Conservation (phyloP, 495 filamentous ascomycete genomes). For the Hypoxylon intermedium region DNA sequence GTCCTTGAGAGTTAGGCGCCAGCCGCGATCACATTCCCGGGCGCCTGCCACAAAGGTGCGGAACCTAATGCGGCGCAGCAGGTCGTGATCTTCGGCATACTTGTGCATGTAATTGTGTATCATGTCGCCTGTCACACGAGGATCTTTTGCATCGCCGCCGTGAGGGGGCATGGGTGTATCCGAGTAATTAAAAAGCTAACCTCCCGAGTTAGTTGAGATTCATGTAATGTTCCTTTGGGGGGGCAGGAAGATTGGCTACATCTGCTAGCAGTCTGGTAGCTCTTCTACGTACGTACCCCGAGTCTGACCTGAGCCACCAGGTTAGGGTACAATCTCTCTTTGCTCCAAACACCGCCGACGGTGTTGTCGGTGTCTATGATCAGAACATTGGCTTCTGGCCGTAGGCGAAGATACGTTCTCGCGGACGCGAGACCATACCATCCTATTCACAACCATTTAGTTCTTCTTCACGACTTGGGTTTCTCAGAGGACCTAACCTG, state of each 20-base stretch:
- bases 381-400: constrained; percentile 48
- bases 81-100: constrained; percentile 46
- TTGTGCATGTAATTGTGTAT: constrained; percentile 44
- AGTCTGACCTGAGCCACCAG: constrained; percentile 47
- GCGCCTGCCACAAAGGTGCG: constrained; percentile 28
- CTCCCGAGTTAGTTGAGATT: constrained; percentile 35
- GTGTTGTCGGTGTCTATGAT: constrained; percentile 55
- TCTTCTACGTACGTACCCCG: constrained; percentile 22
- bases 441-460: constrained; percentile 35
- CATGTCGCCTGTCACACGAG: constrained; percentile 45
- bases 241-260: no score
- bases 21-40: not conserved
- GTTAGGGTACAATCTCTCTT: constrained; percentile 56
- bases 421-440: constrained; percentile 53
- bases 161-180: constrained; percentile 45
- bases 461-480: not conserved
- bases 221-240: no score
- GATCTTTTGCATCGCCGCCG: constrained; percentile 32
- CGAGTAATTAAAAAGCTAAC: constrained; percentile 48
- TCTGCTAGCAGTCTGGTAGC: not conserved
- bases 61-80: constrained; percentile 44
- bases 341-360: constrained; percentile 61
- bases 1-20: constrained; percentile 7
- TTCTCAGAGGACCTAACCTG: constrained; percentile 41
- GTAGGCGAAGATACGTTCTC: constrained; percentile 52